These are phyloP conservation scores for Dentipellis sp. DNA, from an alignment of 768 basidiomycete species.

Conservation along the genomic window DNA sequence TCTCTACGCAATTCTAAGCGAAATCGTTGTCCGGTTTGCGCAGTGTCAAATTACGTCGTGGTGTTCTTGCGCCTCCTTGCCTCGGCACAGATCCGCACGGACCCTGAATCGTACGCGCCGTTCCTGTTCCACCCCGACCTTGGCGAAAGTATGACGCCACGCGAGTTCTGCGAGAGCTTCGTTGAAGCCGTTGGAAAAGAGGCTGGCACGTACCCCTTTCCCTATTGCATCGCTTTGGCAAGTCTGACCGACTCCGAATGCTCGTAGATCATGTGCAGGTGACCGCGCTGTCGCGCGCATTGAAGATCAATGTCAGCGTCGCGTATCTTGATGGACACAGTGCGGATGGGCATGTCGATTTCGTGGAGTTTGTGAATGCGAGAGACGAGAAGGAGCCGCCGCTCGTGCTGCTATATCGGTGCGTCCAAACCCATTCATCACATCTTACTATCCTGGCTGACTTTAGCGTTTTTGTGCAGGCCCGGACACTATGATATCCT, in stretches of 20 bases:
- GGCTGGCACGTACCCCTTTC: slow-evolving; percentile 40
- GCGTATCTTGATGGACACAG: slow-evolving; percentile 73
- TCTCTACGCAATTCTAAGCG: neutral
- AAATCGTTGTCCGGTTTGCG: neutral
- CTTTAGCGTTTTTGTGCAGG: slow-evolving; percentile 26
- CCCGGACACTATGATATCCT: slow-evolving; percentile 89
- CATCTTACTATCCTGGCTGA: neutral
- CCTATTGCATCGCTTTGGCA: neutral
- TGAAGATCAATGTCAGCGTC: slow-evolving; percentile 59
- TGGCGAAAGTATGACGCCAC: slow-evolving; percentile 42
- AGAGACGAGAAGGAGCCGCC: slow-evolving; percentile 36
- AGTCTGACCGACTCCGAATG: neutral
- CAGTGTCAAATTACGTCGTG: slow-evolving; percentile 67
- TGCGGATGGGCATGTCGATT: slow-evolving; percentile 43
- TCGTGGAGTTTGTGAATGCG: slow-evolving; percentile 53
- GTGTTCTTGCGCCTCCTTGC: slow-evolving; percentile 77
- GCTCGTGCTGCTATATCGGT: slow-evolving; percentile 71
- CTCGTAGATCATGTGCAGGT: slow-evolving; percentile 75
- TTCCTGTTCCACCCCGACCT: slow-evolving; percentile 77
- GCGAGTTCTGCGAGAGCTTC: slow-evolving; percentile 65
- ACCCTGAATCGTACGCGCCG: slow-evolving; percentile 49
- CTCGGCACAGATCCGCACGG: slow-evolving; percentile 68
- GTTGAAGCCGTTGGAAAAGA: slow-evolving; percentile 75
- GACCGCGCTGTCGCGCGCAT: slow-evolving; percentile 59
- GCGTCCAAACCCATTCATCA: slow-evolving; percentile 14